Evolutionary conservation across 305 asterid genomes (phyloP), one percentile per base, ranked within the genome.

Genomic region (Plantago lanceolata): DNA sequence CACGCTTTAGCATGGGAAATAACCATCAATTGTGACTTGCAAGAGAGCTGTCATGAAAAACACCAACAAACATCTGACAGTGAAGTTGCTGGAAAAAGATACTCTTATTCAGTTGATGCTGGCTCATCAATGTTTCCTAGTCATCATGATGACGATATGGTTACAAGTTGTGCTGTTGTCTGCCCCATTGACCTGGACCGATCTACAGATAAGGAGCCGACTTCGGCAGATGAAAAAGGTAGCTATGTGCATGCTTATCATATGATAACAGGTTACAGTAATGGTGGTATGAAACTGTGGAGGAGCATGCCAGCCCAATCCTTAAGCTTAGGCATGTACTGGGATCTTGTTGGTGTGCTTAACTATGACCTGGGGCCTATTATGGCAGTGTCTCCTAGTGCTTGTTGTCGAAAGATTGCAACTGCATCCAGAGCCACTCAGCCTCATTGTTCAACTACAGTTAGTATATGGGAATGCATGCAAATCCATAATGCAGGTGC

Each of bases 1-100:
- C 76, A 43, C 77, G 97, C 97, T 69, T 63, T 85, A 59, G 89
- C 99, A 37, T 89, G 95, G 96, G 87, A 85, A 79, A 77, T 93
- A 68, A 79, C 84, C 63, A 72, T 87, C 68, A 87, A 87, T 63
- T 72, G 67, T 65, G 56, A 63, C 70, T 75, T 78, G 28, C 70
- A 76, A 51, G 81, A 55, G 59, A 76, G 70, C 67, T 65, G 74
- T 62, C 69, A 66, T 59, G 75, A 66, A 58, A 74, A 69, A 65
- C 82, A 79, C 64, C 67, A 67, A 79, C 80, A 65, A 80, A 78
- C 77, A 61, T 82, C 78, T 74, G 85, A 81, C 72, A 69, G 85
- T 75, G 81, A 76, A 37, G 68, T 78, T 76, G 71, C 74, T 64
- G 89, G 87, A 63, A 84, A 75, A 72, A 81, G 45, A 67, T 85